Evolutionary conservation across 208 protist genomes (phyloP).

Genomic region (Crithidia sp.): DNA sequence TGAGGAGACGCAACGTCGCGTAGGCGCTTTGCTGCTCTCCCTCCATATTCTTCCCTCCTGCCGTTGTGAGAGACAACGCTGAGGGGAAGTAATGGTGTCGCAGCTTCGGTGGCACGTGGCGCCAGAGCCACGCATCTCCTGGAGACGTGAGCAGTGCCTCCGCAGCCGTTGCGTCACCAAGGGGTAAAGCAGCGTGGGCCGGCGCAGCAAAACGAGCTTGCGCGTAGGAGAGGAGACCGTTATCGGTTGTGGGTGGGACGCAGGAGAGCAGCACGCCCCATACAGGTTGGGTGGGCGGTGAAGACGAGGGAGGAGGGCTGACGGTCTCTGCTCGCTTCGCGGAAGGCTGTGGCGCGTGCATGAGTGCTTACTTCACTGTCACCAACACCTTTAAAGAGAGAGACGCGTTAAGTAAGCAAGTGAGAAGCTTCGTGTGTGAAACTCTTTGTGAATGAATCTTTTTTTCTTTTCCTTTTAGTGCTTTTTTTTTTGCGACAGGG

Average conservation of each 20-base stretch:
- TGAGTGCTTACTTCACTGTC: neutral
- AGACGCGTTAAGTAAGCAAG: too few species aligned
- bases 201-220: neutral
- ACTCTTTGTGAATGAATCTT: neutral
- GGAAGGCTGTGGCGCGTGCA: neutral
- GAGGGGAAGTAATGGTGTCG: neutral
- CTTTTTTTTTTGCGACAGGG: neutral
- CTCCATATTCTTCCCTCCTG: neutral
- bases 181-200: neutral
- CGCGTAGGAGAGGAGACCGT: conserved; percentile 30
- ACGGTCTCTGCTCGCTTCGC: neutral
- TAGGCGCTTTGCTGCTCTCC: neutral
- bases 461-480: neutral
- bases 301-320: neutral
- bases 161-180: too few species aligned
- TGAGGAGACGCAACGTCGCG: conserved; percentile 16
- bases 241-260: conserved; percentile 19
- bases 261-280: conserved; percentile 44
- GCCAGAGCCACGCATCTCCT: conserved; percentile 13
- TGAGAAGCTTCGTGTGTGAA: too few species aligned
- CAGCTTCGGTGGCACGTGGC: neutral
- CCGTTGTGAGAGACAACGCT: too few species aligned
- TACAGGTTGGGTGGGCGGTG: neutral
- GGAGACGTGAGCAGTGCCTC: neutral
- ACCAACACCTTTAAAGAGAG: too few species aligned